A percentile compares a stretch with the other conserved stretches of the same genome.
phyloP scores from a whole-genome alignment of 148 eudicot genomes.

The Diospyros kaki region DNA sequence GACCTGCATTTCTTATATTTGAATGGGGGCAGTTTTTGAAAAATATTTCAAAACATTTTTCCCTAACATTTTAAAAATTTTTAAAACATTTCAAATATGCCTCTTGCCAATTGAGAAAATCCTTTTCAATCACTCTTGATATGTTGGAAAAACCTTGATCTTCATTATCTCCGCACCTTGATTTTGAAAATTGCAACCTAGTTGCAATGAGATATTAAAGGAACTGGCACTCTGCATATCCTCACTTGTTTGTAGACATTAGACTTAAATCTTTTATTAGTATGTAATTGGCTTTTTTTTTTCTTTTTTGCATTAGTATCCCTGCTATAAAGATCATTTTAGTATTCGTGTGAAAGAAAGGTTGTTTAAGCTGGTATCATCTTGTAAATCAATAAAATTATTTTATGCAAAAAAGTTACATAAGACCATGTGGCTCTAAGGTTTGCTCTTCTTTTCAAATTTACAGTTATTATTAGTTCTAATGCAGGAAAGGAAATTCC shows the following conservation, averaged over 20 bases:
- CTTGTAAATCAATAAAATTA: slow-evolving; percentile 2
- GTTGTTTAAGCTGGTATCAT: slow-evolving; percentile 1
- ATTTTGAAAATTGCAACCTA: no score
- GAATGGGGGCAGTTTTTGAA: no score
- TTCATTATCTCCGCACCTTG: no score
- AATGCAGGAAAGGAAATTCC: slow-evolving; percentile 76
- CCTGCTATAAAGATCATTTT: no score
- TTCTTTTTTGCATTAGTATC: background rate
- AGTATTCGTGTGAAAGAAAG: background rate
- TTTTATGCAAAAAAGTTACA: background rate
- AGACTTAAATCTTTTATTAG: background rate
- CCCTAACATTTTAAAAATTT: no score
- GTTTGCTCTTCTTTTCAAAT: background rate
- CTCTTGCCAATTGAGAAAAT: no score
- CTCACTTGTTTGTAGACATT: background rate
- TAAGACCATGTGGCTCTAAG: background rate
- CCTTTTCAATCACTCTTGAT: no score
- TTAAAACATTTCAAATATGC: no score
- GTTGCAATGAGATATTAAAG: no score
- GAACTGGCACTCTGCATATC: background rate
- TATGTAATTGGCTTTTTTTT: background rate
- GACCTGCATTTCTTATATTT: no score
- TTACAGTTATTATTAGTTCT: background rate
- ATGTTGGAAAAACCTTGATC: no score
- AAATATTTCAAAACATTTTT: no score